Evolutionary conservation across 192 early-diverging fungal species (phyloP), one percentile per base, ranked within the genome.

Genomic region (Physocladia obscura): DNA sequence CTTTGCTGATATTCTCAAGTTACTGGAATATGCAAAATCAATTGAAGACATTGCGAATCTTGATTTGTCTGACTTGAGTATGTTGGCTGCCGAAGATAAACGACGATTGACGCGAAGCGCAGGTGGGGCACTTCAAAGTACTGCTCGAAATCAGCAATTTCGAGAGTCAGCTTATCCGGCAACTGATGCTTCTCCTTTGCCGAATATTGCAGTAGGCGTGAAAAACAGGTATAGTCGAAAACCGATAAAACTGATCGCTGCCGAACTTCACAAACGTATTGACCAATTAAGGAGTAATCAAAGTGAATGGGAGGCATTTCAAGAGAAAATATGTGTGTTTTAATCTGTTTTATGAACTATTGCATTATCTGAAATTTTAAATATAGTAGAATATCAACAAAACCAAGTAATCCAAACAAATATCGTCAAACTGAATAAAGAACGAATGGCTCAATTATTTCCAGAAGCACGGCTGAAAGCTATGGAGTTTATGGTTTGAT

Each of bases 261-360:
- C 69, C 24, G 84, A 85, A 6, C 55, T 85, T 6, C 70, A 63
- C 29, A 82, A 83, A 67, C 67, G 78, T 2, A 83, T 85, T 17
- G 77, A 83, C 22, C 62, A 38, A 15, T 67, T 85, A 2, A 82
- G 81, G 49, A 78, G 57, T 5, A 85, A 83, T 57, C 84, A 82
- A 35, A 57, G 62, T 13, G 79, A 85, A 39, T 85, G 84, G 84
- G 84, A 85, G 50, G 69, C 71, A 15, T 80, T 85, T 44, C 81
- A 85, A 51, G 62, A 63, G 4, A 61, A 62, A 62, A 82, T 85
- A 21, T 21, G 81, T 83, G 34, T 54, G 75, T 76, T 29, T 22
- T 19, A 4, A 4, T 21, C 40, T 26, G 2, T 49, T 37, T 38
- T 44, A 4, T 24, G 6, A 44, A 44, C n/a, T 44, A 13, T 24